phyloP scores from a whole-genome alignment of 23 red algal species.

The Gracilaria domingensis region DNA sequence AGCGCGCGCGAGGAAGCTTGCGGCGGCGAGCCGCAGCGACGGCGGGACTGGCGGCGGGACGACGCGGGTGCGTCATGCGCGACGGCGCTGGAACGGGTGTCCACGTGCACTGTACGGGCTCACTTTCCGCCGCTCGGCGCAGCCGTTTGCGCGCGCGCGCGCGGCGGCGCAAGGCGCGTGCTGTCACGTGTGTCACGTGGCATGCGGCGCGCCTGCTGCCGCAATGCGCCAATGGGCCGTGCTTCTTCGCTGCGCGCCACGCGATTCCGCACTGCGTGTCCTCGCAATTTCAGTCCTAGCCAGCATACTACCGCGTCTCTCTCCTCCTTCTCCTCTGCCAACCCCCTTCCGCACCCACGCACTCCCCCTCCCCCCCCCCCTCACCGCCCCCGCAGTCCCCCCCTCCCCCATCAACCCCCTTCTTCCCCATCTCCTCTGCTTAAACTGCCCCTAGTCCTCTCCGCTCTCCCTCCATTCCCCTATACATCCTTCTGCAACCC shows the following conservation, averaged over 20 bases:
- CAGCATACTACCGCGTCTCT: constrained; percentile 1
- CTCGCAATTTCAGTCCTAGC: constrained; percentile 37
- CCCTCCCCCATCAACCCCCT: not conserved
- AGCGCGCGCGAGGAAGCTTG: not conserved
- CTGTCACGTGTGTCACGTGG: constrained; percentile 45
- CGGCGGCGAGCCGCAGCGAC: not conserved
- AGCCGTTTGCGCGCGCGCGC: constrained; percentile 20
- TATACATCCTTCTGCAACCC: not conserved
- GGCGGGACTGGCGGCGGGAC: not conserved
- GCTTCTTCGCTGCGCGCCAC: constrained; percentile 36
- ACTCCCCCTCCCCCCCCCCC: not conserved
- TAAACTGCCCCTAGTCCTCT: no score
- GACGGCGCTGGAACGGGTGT: not conserved
- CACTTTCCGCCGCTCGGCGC: not conserved
- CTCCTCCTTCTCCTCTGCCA: not conserved
- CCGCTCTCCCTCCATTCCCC: not conserved
- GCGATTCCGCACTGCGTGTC: constrained; percentile 39
- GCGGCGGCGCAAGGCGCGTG: not conserved
- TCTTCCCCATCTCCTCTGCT: constrained; percentile 9
- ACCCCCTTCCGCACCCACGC: not conserved
- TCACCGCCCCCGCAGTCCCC: not conserved
- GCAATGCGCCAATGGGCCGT: constrained; percentile 38
- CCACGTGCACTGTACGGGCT: constrained; percentile 3
- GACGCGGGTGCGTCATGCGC: not conserved
- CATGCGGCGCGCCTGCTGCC: constrained; percentile 11